Conservation (phyloP, 192 early-diverging fungal species). For the Pilaira anomala region DNA sequence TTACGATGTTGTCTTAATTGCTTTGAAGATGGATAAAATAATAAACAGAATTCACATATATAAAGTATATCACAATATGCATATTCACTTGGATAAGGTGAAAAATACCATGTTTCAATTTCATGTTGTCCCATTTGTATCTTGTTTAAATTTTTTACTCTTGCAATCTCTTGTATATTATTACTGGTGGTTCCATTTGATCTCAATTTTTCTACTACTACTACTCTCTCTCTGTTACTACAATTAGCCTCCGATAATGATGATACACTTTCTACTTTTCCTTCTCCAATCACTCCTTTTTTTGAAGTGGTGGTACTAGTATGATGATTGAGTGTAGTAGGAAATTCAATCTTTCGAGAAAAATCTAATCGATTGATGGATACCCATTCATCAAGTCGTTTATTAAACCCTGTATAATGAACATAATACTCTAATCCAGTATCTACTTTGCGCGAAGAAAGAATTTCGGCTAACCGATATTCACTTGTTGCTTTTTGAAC, state of each 20-base stretch:
- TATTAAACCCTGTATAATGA: slow-evolving; percentile 96
- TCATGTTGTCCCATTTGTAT: slow-evolving; percentile 91
- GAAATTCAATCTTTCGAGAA: slow-evolving; percentile 65
- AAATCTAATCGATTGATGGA: slow-evolving; percentile 59
- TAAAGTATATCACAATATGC: slow-evolving; percentile 74
- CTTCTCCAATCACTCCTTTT: too few relatives aligned
- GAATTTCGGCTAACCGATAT: slow-evolving; percentile 81
- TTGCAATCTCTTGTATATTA: slow-evolving; percentile 91
- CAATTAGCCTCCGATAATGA: slow-evolving; percentile 46
- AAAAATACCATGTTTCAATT: slow-evolving; percentile 99
- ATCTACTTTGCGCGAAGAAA: slow-evolving; percentile 64
- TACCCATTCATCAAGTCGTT: slow-evolving; percentile 99
- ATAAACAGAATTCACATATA: slow-evolving; percentile 96
- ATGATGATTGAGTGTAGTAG: too few relatives aligned
- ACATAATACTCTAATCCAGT: slow-evolving; percentile 83
- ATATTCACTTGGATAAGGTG: slow-evolving; percentile 91
- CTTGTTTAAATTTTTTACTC: slow-evolving; percentile 91
- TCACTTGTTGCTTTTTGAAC: slow-evolving; percentile 40
- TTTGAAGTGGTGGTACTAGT: too few relatives aligned
- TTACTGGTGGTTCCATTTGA: too few relatives aligned
- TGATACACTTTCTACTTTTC: too few relatives aligned
- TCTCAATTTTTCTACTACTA: not conserved
- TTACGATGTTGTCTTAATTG: slow-evolving; percentile 78
- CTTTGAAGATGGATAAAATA: slow-evolving; percentile 67
- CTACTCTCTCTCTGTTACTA: slow-evolving; percentile 23